Evolutionary conservation across 1,139 yeast genomes (phyloP).

Genomic region (Blastobotrys persicus): DNA sequence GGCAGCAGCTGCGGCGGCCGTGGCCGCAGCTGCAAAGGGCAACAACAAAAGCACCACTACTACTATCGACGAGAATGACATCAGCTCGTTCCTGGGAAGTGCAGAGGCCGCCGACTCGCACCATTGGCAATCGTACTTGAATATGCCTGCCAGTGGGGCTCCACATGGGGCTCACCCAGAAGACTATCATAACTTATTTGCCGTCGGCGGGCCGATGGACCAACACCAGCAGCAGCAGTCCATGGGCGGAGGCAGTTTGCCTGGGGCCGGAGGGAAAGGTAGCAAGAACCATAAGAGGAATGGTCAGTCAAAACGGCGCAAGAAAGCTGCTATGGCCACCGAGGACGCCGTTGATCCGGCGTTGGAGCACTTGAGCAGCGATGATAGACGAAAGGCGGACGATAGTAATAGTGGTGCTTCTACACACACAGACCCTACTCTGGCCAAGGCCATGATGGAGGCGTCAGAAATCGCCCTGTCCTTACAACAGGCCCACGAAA

Average conservation of each 20-base stretch:
- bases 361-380: slow-evolving; percentile 10
- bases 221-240: not conserved
- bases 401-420: slow-evolving; percentile 21
- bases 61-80: slow-evolving; percentile 1
- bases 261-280: not conserved
- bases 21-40: slow-evolving; percentile 28
- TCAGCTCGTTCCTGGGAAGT: slow-evolving; percentile 2
- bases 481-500: slow-evolving; percentile 14
- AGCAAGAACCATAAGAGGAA: not conserved
- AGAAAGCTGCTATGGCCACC: not conserved
- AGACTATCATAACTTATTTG: slow-evolving; percentile 3
- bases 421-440: slow-evolving; percentile 24
- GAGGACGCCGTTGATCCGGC: slow-evolving; percentile 18
- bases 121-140: slow-evolving; percentile 15
- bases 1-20: not conserved
- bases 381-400: slow-evolving; percentile 11
- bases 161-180: not conserved
- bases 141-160: not conserved
- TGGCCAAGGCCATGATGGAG: slow-evolving; percentile 30
- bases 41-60: slow-evolving; percentile 24
- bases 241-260: not conserved
- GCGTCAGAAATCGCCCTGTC: slow-evolving; percentile 31
- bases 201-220: slow-evolving; percentile 1
- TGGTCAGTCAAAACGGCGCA: not conserved
- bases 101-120: slow-evolving; percentile 10